Percentiles rank a stretch among this genome's conserved stretches.
Conservation (phyloP, 257 asterid genomes). For the Verbascum thapsus region DNA sequence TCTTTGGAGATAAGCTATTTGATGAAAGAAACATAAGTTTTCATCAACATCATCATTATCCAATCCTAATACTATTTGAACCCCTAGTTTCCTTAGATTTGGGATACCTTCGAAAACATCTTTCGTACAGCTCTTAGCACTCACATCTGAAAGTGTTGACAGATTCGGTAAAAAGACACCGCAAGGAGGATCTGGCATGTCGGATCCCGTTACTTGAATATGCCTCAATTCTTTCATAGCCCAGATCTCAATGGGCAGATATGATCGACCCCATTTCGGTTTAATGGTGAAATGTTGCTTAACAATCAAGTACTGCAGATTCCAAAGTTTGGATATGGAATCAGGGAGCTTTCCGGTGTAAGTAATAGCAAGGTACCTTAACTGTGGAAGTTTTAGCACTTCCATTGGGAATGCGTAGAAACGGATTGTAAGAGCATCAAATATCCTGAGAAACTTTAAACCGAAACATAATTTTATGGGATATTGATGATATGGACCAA, state of each 20-base stretch:
- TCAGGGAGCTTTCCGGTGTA: too few species aligned
- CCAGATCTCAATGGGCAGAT: constrained; percentile 22
- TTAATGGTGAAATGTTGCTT: neutral
- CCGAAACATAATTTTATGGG: too few species aligned
- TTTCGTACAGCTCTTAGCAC: neutral
- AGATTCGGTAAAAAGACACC: neutral
- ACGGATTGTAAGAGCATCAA: too few species aligned
- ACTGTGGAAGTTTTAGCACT: too few species aligned
- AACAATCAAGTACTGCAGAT: constrained; percentile 5
- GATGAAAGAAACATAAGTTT: constrained; percentile 1
- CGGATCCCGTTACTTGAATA: constrained; percentile 3
- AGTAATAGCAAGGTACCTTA: too few species aligned
- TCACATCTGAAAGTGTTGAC: constrained; percentile 7
- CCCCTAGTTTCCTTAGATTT: constrained; percentile 7
- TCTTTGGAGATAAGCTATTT: neutral
- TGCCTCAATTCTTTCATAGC: constrained; percentile 27
- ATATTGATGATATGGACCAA: too few species aligned
- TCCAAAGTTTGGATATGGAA: too few species aligned
- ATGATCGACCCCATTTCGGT: neutral
- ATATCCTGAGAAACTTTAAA: too few species aligned
- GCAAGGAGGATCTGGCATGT: constrained; percentile 4
- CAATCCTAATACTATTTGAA: neutral
- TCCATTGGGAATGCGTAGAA: too few species aligned
- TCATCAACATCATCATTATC: neutral
- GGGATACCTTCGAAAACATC: constrained; percentile 7